Conservation (phyloP, 768 basidiomycete genomes). For the Mycena rosella region DNA sequence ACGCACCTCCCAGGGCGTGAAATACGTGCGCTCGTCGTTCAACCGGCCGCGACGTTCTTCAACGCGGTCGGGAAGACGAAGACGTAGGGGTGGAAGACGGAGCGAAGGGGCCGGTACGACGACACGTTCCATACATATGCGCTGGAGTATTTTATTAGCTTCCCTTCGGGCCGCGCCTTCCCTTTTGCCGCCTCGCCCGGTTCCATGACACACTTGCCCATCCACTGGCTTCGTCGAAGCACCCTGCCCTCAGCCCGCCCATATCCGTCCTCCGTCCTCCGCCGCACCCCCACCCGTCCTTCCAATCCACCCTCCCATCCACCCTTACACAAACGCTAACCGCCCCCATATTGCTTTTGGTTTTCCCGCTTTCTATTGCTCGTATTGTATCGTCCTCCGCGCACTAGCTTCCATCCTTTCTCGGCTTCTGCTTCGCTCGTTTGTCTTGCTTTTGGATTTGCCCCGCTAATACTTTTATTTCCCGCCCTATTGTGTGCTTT, state of each 20-base stretch:
- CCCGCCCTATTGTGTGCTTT: too few species aligned
- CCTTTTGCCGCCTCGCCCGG: background rate
- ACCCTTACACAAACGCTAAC: slow-evolving; percentile 43
- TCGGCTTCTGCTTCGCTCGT: too few species aligned
- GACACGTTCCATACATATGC: slow-evolving; percentile 85
- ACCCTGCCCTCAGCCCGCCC: too few species aligned
- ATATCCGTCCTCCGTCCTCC: background rate
- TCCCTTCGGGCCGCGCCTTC: slow-evolving; percentile 24
- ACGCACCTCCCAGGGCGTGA: slow-evolving; percentile 57
- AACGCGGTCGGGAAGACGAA: slow-evolving; percentile 49
- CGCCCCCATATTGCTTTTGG: slow-evolving; percentile 38
- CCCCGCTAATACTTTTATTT: too few species aligned
- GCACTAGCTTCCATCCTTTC: too few species aligned
- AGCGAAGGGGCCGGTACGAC: slow-evolving; percentile 76
- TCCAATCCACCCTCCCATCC: background rate
- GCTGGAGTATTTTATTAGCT: slow-evolving; percentile 88
- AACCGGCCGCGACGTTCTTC: background rate
- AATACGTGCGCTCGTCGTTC: slow-evolving; percentile 61
- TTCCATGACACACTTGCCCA: slow-evolving; percentile 19
- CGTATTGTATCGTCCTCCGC: too few species aligned
- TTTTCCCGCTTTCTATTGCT: too few species aligned
- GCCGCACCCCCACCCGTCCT: background rate
- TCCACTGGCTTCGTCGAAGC: too few species aligned
- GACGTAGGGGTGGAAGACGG: slow-evolving; percentile 84
- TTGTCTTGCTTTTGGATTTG: too few species aligned